Base-by-base conservation (phyloP, 306 rosid genomes). In the Sicyos edulis region DNA sequence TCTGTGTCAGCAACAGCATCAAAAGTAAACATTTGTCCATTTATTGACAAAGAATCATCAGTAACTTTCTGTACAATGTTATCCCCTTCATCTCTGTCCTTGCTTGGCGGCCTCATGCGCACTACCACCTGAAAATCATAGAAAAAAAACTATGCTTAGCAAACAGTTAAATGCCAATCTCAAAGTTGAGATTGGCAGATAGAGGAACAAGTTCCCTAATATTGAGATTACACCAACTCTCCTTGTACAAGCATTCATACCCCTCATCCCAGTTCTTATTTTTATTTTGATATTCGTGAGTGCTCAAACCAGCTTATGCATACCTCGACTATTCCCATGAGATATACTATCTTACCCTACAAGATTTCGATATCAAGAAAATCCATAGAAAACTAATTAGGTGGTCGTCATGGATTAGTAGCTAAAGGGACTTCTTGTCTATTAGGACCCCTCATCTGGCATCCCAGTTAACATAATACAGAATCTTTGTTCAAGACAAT, bases 11-110 rank as follows among this genome's bases (percentile, higher is more conserved):
- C 91, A 56, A 95, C 95, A 0, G 99, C 86, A 74, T 95, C 99
- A 44, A 95, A 95, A 13, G 95, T 95, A 80, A 95, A 95, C 19
- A 84, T 89, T 42, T 91, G 95, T 40, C 90, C 96, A 55, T 95
- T 95, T 54, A 95, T 82, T 2, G 91, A 74, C 78, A 89, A 78
- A 10, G 96, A 89, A 77, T 91, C 88, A 6, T 56, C 32, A 7
- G 99, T 85, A 55, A 78, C 69, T 79, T 91, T 95, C 83, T 95
- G 92, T 75, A 89, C 89, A 19, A 88, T 85, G 34, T 78, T 75
- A 54, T 91, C 92, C 53, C 85, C 96, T 80, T 95, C 96, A 62
- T 89, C 96, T 79, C 76, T 89, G 71, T 86, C 97, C 21, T 76
- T 56, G 21, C 77, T 52, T 14, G 85, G 75, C 0, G 97, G 99